Conservation (phyloP, 768 basidiomycete genomes). For the Guyanaporus albipodus region DNA sequence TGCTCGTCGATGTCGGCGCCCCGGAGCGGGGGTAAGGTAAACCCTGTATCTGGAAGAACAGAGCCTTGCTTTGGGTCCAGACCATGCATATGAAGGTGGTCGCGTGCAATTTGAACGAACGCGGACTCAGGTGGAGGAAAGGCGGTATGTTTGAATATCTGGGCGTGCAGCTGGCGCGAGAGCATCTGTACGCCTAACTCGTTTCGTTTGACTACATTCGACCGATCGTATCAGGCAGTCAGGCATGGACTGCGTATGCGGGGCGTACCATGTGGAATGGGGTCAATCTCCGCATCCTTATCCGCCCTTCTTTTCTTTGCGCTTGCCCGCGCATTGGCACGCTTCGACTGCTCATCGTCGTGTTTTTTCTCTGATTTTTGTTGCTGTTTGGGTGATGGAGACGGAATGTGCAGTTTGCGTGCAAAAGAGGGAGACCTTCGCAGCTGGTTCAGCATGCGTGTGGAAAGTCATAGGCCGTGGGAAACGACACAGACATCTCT, state of each 20-base stretch:
- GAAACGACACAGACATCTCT: too few species aligned
- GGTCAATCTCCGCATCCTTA: background rate
- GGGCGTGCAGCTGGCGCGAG: slow-evolving; percentile 71
- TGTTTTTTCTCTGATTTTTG: slow-evolving; percentile 5
- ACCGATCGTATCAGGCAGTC: background rate
- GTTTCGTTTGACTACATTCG: slow-evolving; percentile 63
- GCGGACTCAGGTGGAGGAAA: slow-evolving; percentile 58
- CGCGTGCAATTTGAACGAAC: slow-evolving; percentile 70
- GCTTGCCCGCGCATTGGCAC: background rate
- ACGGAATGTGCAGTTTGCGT: slow-evolving; percentile 14
- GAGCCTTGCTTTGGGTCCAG: slow-evolving; percentile 80
- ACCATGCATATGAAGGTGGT: slow-evolving; percentile 78
- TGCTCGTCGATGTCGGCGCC: slow-evolving; percentile 83
- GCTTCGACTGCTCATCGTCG: background rate
- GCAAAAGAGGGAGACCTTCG: slow-evolving; percentile 12
- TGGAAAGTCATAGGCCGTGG: slow-evolving; percentile 4
- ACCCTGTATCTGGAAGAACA: slow-evolving; percentile 69
- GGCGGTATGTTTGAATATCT: slow-evolving; percentile 71
- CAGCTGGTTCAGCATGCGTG: slow-evolving; percentile 18
- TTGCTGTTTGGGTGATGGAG: slow-evolving; percentile 12
- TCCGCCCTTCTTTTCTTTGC: background rate
- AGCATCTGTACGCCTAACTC: slow-evolving; percentile 92
- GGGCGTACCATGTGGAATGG: slow-evolving; percentile 9
- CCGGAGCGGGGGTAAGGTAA: slow-evolving; percentile 81
- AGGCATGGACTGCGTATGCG: background rate